Conservation (phyloP, 139 green algal species). For the Picochlorum costavermella region DNA sequence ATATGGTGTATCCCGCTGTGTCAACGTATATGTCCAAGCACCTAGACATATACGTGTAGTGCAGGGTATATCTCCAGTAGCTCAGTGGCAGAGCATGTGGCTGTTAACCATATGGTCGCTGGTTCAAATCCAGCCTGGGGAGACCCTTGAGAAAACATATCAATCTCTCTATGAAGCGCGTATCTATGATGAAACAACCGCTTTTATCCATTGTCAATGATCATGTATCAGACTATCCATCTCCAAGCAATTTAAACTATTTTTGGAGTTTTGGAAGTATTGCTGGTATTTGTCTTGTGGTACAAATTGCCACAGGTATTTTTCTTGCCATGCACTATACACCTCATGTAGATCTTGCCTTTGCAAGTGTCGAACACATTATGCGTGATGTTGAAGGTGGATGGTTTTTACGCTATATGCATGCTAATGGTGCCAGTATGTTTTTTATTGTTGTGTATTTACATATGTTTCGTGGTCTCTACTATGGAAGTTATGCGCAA, state of each 20-base stretch:
- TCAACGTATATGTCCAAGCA: background rate
- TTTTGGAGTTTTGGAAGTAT: slow-evolving; percentile 50
- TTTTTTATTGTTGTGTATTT: slow-evolving; percentile 59
- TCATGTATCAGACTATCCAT: slow-evolving; percentile 54
- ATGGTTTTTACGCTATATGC: slow-evolving; percentile 51
- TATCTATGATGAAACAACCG: slow-evolving; percentile 53
- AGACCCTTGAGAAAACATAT: slow-evolving; percentile 11
- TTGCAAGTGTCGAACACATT: slow-evolving; percentile 48
- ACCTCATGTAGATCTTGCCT: slow-evolving; percentile 43
- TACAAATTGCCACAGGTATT: slow-evolving; percentile 58
- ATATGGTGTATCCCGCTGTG: slow-evolving; percentile 6
- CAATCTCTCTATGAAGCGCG: slow-evolving; percentile 35
- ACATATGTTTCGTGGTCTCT: slow-evolving; percentile 53
- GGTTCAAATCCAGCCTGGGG: slow-evolving; percentile 53
- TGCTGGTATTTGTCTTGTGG: slow-evolving; percentile 50
- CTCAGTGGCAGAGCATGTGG: slow-evolving; percentile 57
- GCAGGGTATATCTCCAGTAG: slow-evolving; percentile 38
- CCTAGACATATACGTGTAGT: background rate
- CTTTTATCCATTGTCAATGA: slow-evolving; percentile 44
- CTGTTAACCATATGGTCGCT: slow-evolving; percentile 54
- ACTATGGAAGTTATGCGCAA: slow-evolving; percentile 45
- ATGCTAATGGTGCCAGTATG: slow-evolving; percentile 52
- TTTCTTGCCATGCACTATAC: slow-evolving; percentile 60
- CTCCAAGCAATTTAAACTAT: slow-evolving; percentile 56
- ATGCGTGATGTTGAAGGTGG: slow-evolving; percentile 54